Conservation (phyloP, 2,329 filamentous ascomycete species). For the Penicillium sp. region DNA sequence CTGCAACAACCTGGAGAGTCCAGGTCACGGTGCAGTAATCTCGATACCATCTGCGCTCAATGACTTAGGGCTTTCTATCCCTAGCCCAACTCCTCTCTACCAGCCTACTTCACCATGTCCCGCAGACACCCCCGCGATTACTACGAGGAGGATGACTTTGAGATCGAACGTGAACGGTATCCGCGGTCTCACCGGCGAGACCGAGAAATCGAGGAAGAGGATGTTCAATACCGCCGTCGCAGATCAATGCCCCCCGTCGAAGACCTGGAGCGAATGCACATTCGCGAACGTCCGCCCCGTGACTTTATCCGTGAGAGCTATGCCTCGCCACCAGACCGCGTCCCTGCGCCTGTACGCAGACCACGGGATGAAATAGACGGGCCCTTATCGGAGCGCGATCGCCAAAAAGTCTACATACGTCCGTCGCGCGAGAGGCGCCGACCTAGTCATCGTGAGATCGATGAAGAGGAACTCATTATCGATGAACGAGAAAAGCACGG, state of each 20-base stretch:
- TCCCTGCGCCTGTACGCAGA: constrained; percentile 29
- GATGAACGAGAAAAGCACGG: constrained; percentile 11
- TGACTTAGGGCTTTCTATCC: not conserved
- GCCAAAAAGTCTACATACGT: constrained; percentile 13
- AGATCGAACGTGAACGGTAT: constrained; percentile 25
- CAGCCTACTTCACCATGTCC: constrained; percentile 24
- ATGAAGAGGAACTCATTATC: constrained; percentile 6
- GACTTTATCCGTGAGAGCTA: constrained; percentile 36
- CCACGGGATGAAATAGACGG: constrained; percentile 23
- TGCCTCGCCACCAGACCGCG: constrained; percentile 28
- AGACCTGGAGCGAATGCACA: constrained; percentile 38
- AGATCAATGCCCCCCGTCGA: constrained; percentile 43
- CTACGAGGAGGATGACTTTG: constrained; percentile 31
- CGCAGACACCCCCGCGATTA: constrained; percentile 28
- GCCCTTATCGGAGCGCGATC: constrained; percentile 6
- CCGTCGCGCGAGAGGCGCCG: constrained; percentile 3
- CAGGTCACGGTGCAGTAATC: not conserved
- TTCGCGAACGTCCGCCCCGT: constrained; percentile 35
- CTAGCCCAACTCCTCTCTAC: not conserved
- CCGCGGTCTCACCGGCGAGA: constrained; percentile 24
- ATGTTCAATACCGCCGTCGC: constrained; percentile 26
- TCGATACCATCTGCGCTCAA: not conserved
- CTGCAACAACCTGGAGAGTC: not conserved
- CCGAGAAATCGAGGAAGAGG: constrained; percentile 25
- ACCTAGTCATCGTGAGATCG: constrained; percentile 10